Conservation (phyloP, 1,139 yeast genomes). For the Sugiyamaella novakii region DNA sequence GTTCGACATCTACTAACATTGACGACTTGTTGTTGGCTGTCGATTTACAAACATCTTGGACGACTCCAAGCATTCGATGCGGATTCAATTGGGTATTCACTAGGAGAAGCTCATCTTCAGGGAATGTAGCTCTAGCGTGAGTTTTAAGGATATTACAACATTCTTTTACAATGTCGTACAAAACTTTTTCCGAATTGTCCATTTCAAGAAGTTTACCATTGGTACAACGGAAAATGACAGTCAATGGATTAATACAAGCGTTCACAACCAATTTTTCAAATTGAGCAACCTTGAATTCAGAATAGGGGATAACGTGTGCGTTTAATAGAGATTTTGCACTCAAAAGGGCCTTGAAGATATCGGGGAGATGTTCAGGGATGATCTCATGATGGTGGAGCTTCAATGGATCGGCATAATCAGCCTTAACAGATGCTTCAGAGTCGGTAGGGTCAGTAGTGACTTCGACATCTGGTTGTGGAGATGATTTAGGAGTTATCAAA, state of each 20-base stretch:
- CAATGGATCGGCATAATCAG: constrained; percentile 22
- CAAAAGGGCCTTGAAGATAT: constrained; percentile 14
- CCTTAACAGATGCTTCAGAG: constrained; percentile 27
- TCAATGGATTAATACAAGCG: constrained; percentile 73
- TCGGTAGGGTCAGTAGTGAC: constrained; percentile 20
- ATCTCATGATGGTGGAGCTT: neutral
- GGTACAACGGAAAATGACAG: constrained; percentile 65
- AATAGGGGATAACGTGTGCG: constrained; percentile 51
- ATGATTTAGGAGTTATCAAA: constrained; percentile 7
- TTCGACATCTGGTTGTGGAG: constrained; percentile 19
- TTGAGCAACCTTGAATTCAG: constrained; percentile 64
- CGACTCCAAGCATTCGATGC: constrained; percentile 51
- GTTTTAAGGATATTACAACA: constrained; percentile 32
- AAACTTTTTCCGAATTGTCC: constrained; percentile 22
- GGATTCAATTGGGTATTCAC: constrained; percentile 45
- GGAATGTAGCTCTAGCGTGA: constrained; percentile 38
- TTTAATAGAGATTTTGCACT: constrained; percentile 40
- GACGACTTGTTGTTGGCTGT: constrained; percentile 71
- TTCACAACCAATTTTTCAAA: constrained; percentile 74
- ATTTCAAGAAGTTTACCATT: constrained; percentile 64
- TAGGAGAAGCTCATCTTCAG: constrained; percentile 25
- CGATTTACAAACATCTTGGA: constrained; percentile 50
- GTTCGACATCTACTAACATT: constrained; percentile 79
- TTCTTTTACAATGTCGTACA: constrained; percentile 36
- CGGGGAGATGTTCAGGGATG: constrained; percentile 3